Base-by-base conservation (phyloP, 371 early-diverging fungal genomes). In the Blakeslea trispora region DNA sequence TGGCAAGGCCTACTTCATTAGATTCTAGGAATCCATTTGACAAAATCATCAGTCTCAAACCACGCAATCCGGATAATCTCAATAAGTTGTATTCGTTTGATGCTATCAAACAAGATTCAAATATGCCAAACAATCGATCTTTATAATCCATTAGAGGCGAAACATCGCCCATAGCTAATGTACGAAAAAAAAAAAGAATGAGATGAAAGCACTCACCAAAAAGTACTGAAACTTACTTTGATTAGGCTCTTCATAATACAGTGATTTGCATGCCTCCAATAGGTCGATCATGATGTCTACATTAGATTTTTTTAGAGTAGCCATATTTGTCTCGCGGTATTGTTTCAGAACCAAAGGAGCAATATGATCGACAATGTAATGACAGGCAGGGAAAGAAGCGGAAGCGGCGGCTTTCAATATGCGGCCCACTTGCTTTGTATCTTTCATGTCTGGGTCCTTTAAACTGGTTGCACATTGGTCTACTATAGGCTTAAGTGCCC, bases 41-140 rank as follows among this genome's bases (percentile, higher is more conserved):
- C 34, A 90, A 52, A 24, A 80, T 77, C 81, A 91, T 81, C 11
- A 81, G 69, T 43, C 83, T 77, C 24, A 91, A 75, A 4, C 91
- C 91, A 47, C 79, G 80, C 10, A 90, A 62, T 5, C 90, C 89
- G 17, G 82, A 78, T 15, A 86, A 66, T 32, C 90, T 78, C 46
- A 90, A 61, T 7, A 83, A 77, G 53, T 82, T 87, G 62, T 91
- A 88, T 72, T 91, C 91, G 59, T 90, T 88, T 17, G 83, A 81
- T 1, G 80, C 71, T 22, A 71, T 64, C 28, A 85, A 56, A 0
- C 85, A 81, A 19, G 78, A 64, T 21, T 81, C 81, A 66, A 86
- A 91, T 10, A 87, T 68, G 37, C 75, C 82, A 56, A 88, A 84
- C 48, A 88, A 76, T 9, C 82, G 74, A 59, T 89, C 88, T 61